Percentiles rank a stretch among this genome's conserved stretches.
Evolutionary conservation across 441 rosid species (phyloP).

Genomic region (Dalechampia spathulata): DNA sequence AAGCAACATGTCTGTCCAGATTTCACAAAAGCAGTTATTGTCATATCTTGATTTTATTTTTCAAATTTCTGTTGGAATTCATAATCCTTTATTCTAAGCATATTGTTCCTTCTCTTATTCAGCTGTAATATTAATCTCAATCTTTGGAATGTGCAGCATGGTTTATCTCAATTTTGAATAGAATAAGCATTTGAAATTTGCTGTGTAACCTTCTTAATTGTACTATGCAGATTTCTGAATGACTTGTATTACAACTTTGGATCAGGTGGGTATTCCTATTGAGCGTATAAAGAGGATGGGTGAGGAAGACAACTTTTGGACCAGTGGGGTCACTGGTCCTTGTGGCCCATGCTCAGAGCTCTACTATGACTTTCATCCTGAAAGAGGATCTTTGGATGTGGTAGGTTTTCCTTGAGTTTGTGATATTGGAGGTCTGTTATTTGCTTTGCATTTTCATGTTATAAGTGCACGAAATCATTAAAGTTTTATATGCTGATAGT

Average conservation of each 20-base stretch:
- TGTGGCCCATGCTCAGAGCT: constrained; percentile 98
- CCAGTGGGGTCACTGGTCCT: constrained; percentile 87
- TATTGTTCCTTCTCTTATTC: background rate
- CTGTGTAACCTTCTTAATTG: background rate
- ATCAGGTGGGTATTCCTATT: constrained; percentile 69
- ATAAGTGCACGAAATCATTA: background rate
- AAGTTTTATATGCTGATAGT: constrained; percentile 3
- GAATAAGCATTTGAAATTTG: background rate
- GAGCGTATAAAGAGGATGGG: constrained; percentile 87
- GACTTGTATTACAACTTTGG: constrained; percentile 11
- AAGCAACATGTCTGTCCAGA: no score
- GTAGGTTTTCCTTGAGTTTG: constrained; percentile 24
- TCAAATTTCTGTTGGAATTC: background rate
- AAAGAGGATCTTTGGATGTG: constrained; percentile 48
- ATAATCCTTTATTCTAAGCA: background rate
- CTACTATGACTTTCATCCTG: constrained; percentile 86
- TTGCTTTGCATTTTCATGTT: background rate
- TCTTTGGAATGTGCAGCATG: background rate
- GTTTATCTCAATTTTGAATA: no score
- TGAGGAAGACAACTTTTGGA: constrained; percentile 92
- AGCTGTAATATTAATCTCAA: background rate
- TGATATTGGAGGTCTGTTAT: background rate
- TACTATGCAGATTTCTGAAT: constrained; percentile 2
- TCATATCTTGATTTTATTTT: no score
- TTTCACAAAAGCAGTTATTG: no score